Conservation (phyloP, 352 stramenopile genomes). For the Saprolegnia parasitica region DNA sequence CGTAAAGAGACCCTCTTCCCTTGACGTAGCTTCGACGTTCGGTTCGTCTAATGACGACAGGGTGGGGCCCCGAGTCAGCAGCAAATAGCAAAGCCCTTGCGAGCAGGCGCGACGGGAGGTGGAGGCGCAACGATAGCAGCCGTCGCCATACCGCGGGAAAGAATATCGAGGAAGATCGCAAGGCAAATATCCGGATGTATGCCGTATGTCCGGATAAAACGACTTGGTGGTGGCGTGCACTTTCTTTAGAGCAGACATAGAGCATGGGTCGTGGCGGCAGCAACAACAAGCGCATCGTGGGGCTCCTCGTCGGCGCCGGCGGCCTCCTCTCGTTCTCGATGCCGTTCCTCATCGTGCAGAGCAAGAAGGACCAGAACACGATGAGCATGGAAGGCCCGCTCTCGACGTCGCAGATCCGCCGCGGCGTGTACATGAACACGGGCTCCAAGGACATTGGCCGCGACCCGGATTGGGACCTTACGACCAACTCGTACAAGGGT, state of each 20-base stretch:
- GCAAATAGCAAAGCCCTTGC: too few relatives aligned
- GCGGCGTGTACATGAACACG: slow-evolving; percentile 76
- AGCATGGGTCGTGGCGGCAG: background rate
- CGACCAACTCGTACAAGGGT: slow-evolving; percentile 50
- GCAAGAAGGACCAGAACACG: slow-evolving; percentile 23
- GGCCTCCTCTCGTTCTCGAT: slow-evolving; percentile 11
- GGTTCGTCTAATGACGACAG: too few relatives aligned
- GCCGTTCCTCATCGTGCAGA: slow-evolving; percentile 10
- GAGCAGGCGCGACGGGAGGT: too few relatives aligned
- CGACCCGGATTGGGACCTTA: slow-evolving; percentile 78
- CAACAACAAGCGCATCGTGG: slow-evolving; percentile 1
- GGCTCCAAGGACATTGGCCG: slow-evolving; percentile 69
- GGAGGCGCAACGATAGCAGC: too few relatives aligned
- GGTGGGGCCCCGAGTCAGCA: too few relatives aligned
- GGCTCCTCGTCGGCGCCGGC: slow-evolving; percentile 1
- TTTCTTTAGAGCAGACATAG: background rate
- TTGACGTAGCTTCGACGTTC: too few relatives aligned
- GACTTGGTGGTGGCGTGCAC: background rate
- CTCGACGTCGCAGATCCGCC: slow-evolving; percentile 54
- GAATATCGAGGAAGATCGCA: too few relatives aligned
- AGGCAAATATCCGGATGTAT: too few relatives aligned
- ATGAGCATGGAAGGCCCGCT: slow-evolving; percentile 26
- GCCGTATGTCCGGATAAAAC: too few relatives aligned
- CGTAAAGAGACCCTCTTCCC: too few relatives aligned
- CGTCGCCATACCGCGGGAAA: too few relatives aligned